phyloP scores from a whole-genome alignment of 306 rosid species.

The Cicer pinnatifidum region DNA sequence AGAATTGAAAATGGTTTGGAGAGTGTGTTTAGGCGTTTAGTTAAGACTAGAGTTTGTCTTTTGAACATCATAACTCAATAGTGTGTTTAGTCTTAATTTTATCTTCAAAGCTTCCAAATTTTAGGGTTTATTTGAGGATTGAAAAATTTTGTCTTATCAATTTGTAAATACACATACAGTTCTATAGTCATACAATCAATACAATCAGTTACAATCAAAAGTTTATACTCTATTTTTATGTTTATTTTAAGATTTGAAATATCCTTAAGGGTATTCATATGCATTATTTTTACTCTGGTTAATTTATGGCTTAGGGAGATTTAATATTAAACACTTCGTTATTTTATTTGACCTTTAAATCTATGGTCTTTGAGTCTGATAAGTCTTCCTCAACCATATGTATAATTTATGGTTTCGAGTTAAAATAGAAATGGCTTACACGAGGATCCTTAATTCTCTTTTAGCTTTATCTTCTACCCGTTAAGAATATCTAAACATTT shows the following conservation, averaged over 20 bases:
- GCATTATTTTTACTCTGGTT: no score
- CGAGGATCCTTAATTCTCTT: no score
- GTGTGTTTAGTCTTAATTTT: background rate
- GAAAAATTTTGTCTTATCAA: conserved; percentile 2
- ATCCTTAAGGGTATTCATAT: no score
- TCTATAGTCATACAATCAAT: conserved; percentile 14
- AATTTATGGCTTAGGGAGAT: no score
- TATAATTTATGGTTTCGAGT: no score
- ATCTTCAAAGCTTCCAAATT: conserved; percentile 23
- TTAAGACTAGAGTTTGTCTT: conserved; percentile 63
- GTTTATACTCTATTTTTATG: background rate
- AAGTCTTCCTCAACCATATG: no score
- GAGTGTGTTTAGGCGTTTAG: conserved; percentile 58
- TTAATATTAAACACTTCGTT: no score
- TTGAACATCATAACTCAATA: conserved; percentile 66
- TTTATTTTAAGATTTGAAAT: background rate
- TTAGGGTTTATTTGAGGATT: conserved; percentile 18
- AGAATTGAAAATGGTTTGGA: conserved; percentile 62
- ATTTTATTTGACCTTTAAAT: no score
- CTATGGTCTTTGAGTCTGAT: no score
- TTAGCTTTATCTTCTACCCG: no score
- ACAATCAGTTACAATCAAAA: conserved; percentile 36
- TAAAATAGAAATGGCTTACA: no score
- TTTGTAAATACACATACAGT: conserved; percentile 35
- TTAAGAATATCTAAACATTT: no score